Conservation (phyloP, 202 grass and related monocot genomes). For the Setaria italica region DNA sequence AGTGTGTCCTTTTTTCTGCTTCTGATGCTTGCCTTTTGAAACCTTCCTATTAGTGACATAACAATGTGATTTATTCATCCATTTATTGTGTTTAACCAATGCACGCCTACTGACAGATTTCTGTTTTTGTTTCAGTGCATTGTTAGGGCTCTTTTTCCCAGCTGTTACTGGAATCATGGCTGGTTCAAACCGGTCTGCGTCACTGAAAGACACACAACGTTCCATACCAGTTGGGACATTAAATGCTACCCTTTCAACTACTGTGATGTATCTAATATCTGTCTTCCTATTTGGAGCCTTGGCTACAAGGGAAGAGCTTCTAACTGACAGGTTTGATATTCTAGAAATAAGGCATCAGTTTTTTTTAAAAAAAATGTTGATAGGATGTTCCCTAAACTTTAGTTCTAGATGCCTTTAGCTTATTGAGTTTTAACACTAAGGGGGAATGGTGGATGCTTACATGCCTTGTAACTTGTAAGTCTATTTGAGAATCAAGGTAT, state of each 20-base stretch:
- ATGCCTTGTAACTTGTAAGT: neutral
- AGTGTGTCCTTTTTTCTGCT: constrained; percentile 52
- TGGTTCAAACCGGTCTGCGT: constrained; percentile 92
- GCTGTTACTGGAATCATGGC: constrained; percentile 99
- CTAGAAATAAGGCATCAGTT: constrained; percentile 1
- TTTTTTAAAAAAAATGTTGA: neutral
- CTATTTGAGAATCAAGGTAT: no score
- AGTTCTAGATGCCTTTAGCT: constrained; percentile 7
- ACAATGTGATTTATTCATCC: neutral
- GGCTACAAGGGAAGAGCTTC: constrained; percentile 89
- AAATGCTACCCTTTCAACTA: constrained; percentile 73
- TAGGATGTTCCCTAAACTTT: neutral
- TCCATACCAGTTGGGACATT: constrained; percentile 94
- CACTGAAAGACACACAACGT: constrained; percentile 88
- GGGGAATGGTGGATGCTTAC: neutral
- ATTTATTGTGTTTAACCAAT: neutral
- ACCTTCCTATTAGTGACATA: neutral
- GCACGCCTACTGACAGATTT: constrained; percentile 9
- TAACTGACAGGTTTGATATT: constrained; percentile 76
- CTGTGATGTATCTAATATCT: constrained; percentile 76
- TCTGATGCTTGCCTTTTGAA: constrained; percentile 16
- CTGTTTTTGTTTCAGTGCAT: constrained; percentile 57
- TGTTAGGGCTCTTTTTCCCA: constrained; percentile 93
- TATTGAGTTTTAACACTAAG: neutral
- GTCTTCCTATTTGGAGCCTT: constrained; percentile 90